phyloP scores from a whole-genome alignment of 257 asterid species.

The Primulina eburnea region DNA sequence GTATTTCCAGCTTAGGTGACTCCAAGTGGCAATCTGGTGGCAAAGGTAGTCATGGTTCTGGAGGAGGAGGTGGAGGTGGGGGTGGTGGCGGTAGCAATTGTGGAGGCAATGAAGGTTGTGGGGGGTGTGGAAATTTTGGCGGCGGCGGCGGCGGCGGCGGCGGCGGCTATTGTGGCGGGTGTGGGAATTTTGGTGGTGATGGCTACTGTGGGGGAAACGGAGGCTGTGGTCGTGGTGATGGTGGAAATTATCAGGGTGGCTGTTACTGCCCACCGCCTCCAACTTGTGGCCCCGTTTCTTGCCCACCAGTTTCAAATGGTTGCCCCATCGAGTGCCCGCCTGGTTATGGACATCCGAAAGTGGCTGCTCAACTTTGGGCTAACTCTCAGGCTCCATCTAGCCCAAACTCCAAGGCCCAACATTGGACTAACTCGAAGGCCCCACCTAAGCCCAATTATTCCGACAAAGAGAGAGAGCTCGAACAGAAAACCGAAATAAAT shows the following conservation, averaged over 20 bases:
- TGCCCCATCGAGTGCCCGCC: conserved; percentile 2
- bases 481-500: not conserved
- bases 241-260: not conserved
- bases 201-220: not conserved
- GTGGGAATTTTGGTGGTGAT: not conserved
- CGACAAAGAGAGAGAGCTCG: not conserved
- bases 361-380: not conserved
- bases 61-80: not conserved
- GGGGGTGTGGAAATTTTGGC: not conserved
- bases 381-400: not conserved
- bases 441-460: not conserved
- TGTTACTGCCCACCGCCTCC: not conserved
- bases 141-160: not conserved
- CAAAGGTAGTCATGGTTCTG: not conserved
- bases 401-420: not conserved
- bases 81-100: not conserved
- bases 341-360: not conserved
- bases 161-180: not conserved
- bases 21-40: not conserved
- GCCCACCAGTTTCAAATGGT: not conserved
- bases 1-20: not conserved
- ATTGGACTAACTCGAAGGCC: not conserved
- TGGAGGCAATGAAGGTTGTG: not conserved
- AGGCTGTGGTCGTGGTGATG: not conserved
- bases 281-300: not conserved